Percentiles rank a stretch among this genome's conserved stretches.
Evolutionary conservation across 768 basidiomycete species (phyloP).

Genomic region (Russula virescens): DNA sequence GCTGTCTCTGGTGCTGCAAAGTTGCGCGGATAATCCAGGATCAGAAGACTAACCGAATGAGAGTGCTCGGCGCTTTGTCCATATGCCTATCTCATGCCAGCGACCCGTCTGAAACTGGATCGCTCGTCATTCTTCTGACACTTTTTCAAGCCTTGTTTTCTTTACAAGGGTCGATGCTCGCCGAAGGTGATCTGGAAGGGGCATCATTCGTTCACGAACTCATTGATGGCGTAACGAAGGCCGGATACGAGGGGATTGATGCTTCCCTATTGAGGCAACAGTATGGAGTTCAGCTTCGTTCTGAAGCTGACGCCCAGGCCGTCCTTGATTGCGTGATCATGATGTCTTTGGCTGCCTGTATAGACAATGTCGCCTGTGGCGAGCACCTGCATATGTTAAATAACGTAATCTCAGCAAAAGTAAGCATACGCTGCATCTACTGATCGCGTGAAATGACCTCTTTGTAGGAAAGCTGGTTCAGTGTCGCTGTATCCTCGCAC

Average conservation of each 20-base stretch:
- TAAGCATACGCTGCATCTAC: neutral
- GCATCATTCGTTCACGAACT: conserved; percentile 37
- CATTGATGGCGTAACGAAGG: conserved; percentile 41
- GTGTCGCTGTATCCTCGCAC: conserved; percentile 21
- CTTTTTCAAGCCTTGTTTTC: conserved; percentile 48
- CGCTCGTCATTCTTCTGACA: conserved; percentile 44
- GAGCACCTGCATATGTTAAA: conserved; percentile 7
- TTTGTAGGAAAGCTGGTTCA: conserved; percentile 13
- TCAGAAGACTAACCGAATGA: conserved; percentile 39
- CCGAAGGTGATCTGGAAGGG: conserved; percentile 30
- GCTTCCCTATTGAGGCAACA: conserved; percentile 43
- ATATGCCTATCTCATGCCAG: conserved; percentile 41
- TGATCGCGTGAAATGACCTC: neutral
- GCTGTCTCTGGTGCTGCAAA: conserved; percentile 67
- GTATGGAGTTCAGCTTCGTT: conserved; percentile 36
- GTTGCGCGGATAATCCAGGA: conserved; percentile 40
- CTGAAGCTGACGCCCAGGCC: conserved; percentile 20
- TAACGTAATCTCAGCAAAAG: neutral
- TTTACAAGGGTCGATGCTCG: conserved; percentile 39
- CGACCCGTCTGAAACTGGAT: conserved; percentile 37
- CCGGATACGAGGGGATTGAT: conserved; percentile 46
- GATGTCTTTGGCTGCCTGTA: conserved; percentile 37
- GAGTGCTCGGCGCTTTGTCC: conserved; percentile 47
- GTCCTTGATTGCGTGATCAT: conserved; percentile 45
- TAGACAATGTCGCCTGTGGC: conserved; percentile 42